These are phyloP conservation scores for Aspergillus kassunensis DNA, from an alignment of 495 filamentous ascomycete species.

Conservation along the genomic window DNA sequence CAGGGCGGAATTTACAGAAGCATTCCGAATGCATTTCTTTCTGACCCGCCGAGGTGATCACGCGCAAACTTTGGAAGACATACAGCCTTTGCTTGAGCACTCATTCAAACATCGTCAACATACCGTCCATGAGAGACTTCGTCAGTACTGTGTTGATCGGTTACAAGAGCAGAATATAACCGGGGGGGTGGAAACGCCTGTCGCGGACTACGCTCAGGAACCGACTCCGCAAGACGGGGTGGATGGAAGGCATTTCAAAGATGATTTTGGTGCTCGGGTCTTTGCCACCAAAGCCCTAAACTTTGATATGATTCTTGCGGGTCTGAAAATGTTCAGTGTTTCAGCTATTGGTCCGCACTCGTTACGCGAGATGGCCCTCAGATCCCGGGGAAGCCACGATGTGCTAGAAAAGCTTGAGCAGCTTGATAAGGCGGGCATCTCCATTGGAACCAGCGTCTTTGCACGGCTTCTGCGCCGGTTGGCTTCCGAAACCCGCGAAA, in stretches of 20 bases:
- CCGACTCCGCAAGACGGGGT: neutral
- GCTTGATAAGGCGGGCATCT: conserved; percentile 56
- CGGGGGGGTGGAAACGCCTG: neutral
- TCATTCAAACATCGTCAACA: conserved; percentile 29
- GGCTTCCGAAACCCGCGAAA: conserved; percentile 48
- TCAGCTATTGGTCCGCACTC: conserved; percentile 66
- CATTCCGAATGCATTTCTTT: conserved; percentile 57
- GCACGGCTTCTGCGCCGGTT: conserved; percentile 54
- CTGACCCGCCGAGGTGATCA: conserved; percentile 47
- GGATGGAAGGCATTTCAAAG: conserved; percentile 38
- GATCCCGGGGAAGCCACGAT: conserved; percentile 50
- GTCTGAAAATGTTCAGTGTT: conserved; percentile 61
- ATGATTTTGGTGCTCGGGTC: conserved; percentile 63
- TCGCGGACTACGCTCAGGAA: no score
- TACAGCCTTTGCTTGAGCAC: conserved; percentile 42
- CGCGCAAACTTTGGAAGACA: conserved; percentile 34
- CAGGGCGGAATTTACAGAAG: conserved; percentile 43
- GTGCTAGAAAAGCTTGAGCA: conserved; percentile 52
- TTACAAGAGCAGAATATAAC: neutral
- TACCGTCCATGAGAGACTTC: conserved; percentile 21
- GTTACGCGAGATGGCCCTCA: conserved; percentile 63
- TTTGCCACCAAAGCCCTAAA: conserved; percentile 67
- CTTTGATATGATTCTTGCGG: conserved; percentile 59
- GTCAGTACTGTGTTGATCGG: conserved; percentile 13
- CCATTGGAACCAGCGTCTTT: conserved; percentile 55